phyloP scores from a whole-genome alignment of 495 filamentous ascomycete genomes.

The Neurospora sp. region DNA sequence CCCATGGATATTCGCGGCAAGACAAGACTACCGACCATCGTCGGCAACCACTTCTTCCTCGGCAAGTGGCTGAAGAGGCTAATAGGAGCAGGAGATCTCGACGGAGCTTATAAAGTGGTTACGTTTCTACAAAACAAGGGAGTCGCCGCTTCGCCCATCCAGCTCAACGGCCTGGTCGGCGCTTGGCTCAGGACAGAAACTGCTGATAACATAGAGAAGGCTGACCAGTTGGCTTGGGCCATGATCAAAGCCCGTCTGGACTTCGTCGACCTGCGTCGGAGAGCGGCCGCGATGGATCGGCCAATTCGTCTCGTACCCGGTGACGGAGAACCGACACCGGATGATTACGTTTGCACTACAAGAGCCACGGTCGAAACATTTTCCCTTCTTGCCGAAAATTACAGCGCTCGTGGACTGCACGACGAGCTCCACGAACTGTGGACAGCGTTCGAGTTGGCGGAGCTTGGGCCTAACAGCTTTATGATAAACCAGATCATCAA shows the following conservation, averaged over 20 bases:
- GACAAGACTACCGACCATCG: constrained; percentile 45
- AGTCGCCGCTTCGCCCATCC: constrained; percentile 53
- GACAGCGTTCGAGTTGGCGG: constrained; percentile 44
- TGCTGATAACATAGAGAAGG: constrained; percentile 43
- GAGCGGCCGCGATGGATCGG: constrained; percentile 4
- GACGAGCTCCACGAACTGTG: constrained; percentile 47
- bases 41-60: constrained; percentile 70
- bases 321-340: constrained; percentile 16
- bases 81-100: constrained; percentile 59
- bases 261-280: constrained; percentile 33
- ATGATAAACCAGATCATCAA: constrained; percentile 69
- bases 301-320: constrained; percentile 14
- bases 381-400: constrained; percentile 61
- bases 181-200: constrained; percentile 58
- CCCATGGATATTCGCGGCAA: constrained; percentile 31
- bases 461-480: constrained; percentile 55
- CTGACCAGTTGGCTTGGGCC: constrained; percentile 61
- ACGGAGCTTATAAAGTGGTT: constrained; percentile 58
- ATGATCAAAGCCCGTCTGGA: constrained; percentile 63
- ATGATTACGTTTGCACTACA: constrained; percentile 25
- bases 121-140: constrained; percentile 57
- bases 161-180: constrained; percentile 66
- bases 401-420: constrained; percentile 49
- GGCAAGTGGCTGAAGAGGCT: constrained; percentile 75
- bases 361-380: constrained; percentile 66